These are phyloP conservation scores for Xylaria cubensis DNA, from an alignment of 495 filamentous ascomycete genomes.

Conservation along the genomic window DNA sequence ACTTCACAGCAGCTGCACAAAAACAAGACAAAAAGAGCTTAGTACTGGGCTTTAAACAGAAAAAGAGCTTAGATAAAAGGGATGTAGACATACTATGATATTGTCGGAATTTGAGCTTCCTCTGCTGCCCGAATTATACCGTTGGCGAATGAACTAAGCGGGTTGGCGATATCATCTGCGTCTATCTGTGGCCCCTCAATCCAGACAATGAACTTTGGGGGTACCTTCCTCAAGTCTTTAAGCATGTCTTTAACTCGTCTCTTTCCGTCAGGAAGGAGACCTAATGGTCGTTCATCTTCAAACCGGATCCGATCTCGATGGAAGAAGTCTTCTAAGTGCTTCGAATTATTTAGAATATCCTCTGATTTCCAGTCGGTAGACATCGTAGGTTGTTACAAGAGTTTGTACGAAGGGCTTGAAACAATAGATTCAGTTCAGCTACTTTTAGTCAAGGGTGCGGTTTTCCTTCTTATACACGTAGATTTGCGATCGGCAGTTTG, in stretches of 20 bases:
- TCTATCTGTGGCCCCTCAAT: not conserved
- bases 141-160: not conserved
- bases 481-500: too few species aligned
- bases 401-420: too few species aligned
- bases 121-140: not conserved
- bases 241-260: not conserved
- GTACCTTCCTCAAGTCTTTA: not conserved
- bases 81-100: constrained; percentile 9
- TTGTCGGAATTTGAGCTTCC: not conserved
- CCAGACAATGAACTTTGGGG: not conserved
- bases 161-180: not conserved
- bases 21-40: not conserved
- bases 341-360: not conserved
- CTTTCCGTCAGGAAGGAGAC: not conserved
- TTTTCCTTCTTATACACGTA: too few species aligned
- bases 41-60: not conserved
- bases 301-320: constrained; percentile 8
- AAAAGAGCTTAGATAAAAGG: not conserved
- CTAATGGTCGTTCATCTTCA: not conserved
- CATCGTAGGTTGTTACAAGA: not conserved
- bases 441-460: too few species aligned
- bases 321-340: constrained; percentile 18
- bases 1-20: not conserved
- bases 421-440: too few species aligned
- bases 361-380: not conserved